phyloP scores from a whole-genome alignment of 163 green algal species.

The Volvox carteri region DNA sequence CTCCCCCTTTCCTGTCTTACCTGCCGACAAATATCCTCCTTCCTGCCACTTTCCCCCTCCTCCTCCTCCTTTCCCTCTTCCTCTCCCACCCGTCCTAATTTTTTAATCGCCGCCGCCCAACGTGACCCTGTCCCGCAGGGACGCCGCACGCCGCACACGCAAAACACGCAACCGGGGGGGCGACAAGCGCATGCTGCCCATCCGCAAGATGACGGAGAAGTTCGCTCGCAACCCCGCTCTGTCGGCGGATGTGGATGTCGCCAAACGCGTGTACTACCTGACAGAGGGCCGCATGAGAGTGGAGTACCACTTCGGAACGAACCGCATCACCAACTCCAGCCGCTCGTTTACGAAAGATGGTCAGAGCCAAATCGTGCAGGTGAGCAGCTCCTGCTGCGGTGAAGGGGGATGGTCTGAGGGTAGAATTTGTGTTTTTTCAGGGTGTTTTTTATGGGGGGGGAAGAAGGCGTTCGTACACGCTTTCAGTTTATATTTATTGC shows the following conservation, averaged over 20 bases:
- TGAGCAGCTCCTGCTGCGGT: conserved; percentile 51
- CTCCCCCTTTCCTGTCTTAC: too few relatives aligned
- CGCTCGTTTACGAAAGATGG: conserved; percentile 82
- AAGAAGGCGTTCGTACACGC: too few relatives aligned
- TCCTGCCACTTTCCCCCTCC: too few relatives aligned
- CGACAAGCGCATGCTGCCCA: conserved; percentile 73
- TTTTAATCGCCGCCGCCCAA: too few relatives aligned
- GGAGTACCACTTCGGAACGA: conserved; percentile 81
- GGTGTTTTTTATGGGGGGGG: too few relatives aligned
- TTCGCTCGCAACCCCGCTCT: conserved; percentile 71
- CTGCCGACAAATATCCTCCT: too few relatives aligned
- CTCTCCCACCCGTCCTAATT: too few relatives aligned
- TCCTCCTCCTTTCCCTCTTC: too few relatives aligned
- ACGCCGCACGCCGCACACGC: conserved; percentile 8
- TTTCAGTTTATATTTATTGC: too few relatives aligned
- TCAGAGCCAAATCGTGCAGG: conserved; percentile 79
- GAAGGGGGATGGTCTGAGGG: too few relatives aligned
- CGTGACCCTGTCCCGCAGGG: too few relatives aligned
- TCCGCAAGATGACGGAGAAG: conserved; percentile 89
- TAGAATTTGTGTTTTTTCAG: too few relatives aligned
- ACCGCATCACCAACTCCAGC: conserved; percentile 72
- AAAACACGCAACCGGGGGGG: conserved; percentile 48
- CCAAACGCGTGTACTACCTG: conserved; percentile 83
- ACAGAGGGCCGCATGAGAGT: conserved; percentile 73
- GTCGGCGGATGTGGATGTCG: conserved; percentile 70